Conservation (phyloP, 2,329 filamentous ascomycete species). For the Penicillium sp. region DNA sequence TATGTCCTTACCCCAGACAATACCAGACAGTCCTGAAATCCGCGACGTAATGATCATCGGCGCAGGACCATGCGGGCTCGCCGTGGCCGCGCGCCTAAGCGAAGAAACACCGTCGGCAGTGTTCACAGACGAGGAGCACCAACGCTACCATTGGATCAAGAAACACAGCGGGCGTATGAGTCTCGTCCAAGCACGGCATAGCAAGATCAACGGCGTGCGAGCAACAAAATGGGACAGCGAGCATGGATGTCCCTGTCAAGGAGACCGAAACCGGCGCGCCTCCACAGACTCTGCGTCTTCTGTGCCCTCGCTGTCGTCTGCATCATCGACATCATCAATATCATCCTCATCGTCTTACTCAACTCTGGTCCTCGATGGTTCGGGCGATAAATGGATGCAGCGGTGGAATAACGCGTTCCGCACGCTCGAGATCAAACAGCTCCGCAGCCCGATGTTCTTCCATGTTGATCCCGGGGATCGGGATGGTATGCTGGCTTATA, state of each 20-base stretch:
- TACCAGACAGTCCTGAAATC: slow-evolving; percentile 16
- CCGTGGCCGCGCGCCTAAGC: slow-evolving; percentile 67
- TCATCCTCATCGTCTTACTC: slow-evolving; percentile 28
- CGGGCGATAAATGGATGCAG: slow-evolving; percentile 64
- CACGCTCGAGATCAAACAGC: slow-evolving; percentile 66
- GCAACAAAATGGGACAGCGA: slow-evolving; percentile 30
- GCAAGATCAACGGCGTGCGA: slow-evolving; percentile 30
- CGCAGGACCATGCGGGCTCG: slow-evolving; percentile 72
- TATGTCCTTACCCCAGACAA: slow-evolving; percentile 9
- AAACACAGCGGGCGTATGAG: slow-evolving; percentile 61
- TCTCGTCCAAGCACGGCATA: slow-evolving; percentile 39
- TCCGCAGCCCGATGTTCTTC: slow-evolving; percentile 80
- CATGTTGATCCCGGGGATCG: slow-evolving; percentile 74
- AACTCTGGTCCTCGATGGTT: slow-evolving; percentile 67
- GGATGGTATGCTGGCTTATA: slow-evolving; percentile 69
- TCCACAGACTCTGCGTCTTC: slow-evolving; percentile 22
- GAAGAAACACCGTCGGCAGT: slow-evolving; percentile 74
- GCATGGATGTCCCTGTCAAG: slow-evolving; percentile 8
- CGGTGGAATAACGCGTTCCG: slow-evolving; percentile 70
- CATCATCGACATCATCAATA: slow-evolving; percentile 14
- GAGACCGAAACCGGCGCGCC: slow-evolving; percentile 11
- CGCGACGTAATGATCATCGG: slow-evolving; percentile 70
- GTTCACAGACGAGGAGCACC: slow-evolving; percentile 80
- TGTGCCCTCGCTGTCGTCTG: slow-evolving; percentile 20
- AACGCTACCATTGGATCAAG: slow-evolving; percentile 74